Conservation (phyloP, 2,329 filamentous ascomycete genomes). For the Cyclaneusma minus region DNA sequence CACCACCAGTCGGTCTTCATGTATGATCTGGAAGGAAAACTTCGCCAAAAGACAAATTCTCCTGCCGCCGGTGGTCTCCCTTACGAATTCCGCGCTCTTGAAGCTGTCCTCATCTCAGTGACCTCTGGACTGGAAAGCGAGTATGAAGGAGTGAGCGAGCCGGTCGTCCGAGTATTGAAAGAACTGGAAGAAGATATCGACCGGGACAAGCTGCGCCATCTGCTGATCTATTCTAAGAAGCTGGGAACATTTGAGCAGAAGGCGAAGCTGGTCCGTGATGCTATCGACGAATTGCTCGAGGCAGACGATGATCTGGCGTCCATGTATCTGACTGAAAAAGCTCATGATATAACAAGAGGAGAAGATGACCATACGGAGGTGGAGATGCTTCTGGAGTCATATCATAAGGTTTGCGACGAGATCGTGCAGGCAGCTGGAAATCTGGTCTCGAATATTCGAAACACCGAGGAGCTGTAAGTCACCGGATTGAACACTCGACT, state of each 20-base stretch:
- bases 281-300: constrained; percentile 88
- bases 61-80: constrained; percentile 51
- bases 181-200: constrained; percentile 96
- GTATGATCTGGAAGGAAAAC: constrained; percentile 87
- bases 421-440: constrained; percentile 93
- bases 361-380: constrained; percentile 91
- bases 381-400: constrained; percentile 91
- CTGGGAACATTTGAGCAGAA: constrained; percentile 97
- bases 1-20: constrained; percentile 96
- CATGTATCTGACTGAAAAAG: constrained; percentile 93
- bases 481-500: constrained; percentile 5
- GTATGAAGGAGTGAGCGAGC: constrained; percentile 85
- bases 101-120: constrained; percentile 87
- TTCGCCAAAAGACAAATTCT: constrained; percentile 60
- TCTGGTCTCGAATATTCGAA: constrained; percentile 84
- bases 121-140: constrained; percentile 86
- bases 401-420: constrained; percentile 95
- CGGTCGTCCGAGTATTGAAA: constrained; percentile 73
- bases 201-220: constrained; percentile 75
- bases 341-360: constrained; percentile 52
- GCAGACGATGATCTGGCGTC: constrained; percentile 86
- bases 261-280: constrained; percentile 81
- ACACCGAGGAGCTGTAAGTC: constrained; percentile 92
- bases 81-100: constrained; percentile 91
- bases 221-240: constrained; percentile 89